phyloP scores from a whole-genome alignment of 441 rosid genomes.

The Dalechampia spathulata region DNA sequence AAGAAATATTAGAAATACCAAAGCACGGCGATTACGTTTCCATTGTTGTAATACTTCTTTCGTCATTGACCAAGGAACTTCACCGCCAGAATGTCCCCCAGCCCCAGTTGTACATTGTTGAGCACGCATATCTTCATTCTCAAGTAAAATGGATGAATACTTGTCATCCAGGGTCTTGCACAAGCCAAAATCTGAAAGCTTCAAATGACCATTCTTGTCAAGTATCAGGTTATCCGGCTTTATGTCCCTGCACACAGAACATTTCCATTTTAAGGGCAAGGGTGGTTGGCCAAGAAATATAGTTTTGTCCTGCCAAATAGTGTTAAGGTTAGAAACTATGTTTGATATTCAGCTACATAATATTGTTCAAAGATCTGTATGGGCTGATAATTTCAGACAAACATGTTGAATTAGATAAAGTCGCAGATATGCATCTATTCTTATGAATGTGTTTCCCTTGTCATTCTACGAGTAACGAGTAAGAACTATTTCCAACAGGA shows the following conservation, averaged over 20 bases:
- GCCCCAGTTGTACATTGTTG: conserved; percentile 40
- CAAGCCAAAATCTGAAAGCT: conserved; percentile 97
- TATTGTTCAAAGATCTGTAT: no score
- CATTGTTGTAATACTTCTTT: conserved; percentile 70
- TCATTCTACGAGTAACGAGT: no score
- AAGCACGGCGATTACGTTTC: conserved; percentile 94
- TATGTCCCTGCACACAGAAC: conserved; percentile 60
- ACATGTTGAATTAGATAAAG: no score
- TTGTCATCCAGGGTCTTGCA: conserved; percentile 91
- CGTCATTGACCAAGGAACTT: conserved; percentile 78
- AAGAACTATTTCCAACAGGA: no score
- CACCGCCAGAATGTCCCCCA: conserved; percentile 37
- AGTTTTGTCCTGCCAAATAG: no score
- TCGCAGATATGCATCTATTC: no score
- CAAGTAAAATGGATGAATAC: conserved; percentile 69
- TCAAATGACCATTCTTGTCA: conserved; percentile 87
- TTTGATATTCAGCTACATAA: background rate
- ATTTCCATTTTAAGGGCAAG: conserved; percentile 20
- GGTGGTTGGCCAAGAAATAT: no score
- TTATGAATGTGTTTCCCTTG: no score
- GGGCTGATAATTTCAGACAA: no score
- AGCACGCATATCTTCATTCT: conserved; percentile 49
- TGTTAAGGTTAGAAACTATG: background rate
- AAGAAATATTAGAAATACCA: conserved; percentile 42
- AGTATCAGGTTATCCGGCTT: conserved; percentile 90